Base-by-base conservation (phyloP, 208 protist species). In the Crithidia fasciculata region DNA sequence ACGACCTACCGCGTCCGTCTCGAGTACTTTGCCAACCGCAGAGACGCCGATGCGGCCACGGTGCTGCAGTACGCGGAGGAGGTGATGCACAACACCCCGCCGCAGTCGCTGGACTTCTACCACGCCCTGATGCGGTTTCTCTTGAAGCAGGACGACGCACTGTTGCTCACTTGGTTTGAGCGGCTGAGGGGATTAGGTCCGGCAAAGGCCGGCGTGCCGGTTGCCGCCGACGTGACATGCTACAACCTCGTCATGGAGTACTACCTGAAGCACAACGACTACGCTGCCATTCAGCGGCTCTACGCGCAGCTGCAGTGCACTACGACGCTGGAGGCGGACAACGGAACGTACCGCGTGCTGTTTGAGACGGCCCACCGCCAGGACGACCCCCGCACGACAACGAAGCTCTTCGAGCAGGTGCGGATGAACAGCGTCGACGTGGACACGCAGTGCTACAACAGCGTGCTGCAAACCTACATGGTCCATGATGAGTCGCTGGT, bases 1-100 rank as follows among this genome's bases (percentile, higher is more conserved):
- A 84, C 89, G 3, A 96, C 88, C 13, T 95, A 94, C 74, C 86
- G 80, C 52, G 74, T 92, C 52, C 78, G 95, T 19, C 69, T 96
- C 13, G 84, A 91, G 8, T 43, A 85, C 6, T 87, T 72, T 61
- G 67, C 70, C 3, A 12, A 37, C 28, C 79, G 50, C 15, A 12
- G 55, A 16, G 84, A 95, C 68, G 52, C 66, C 4, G 71, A 83
- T 2, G 56, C 56, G 40, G 80, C 87, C 2, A 66, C 72, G 10
- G 56, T 80, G 18, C 44, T 91, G 49, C 28, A 37, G 59, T 80
- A 70, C 18, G 62, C 82, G 37, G 57, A 70, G 5, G 52, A 60
- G 16, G 59, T 67, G 54, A n/a, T 83, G 52, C 39, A 37, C 59
- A 55, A 55, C 12, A 6, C 53, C 36, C 28, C 70, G 13, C 50